Evolutionary conservation across 225 moss, liverwort and hornwort genomes (phyloP), one percentile per base, ranked within the genome.

Genomic region (Lunularia cruciata): DNA sequence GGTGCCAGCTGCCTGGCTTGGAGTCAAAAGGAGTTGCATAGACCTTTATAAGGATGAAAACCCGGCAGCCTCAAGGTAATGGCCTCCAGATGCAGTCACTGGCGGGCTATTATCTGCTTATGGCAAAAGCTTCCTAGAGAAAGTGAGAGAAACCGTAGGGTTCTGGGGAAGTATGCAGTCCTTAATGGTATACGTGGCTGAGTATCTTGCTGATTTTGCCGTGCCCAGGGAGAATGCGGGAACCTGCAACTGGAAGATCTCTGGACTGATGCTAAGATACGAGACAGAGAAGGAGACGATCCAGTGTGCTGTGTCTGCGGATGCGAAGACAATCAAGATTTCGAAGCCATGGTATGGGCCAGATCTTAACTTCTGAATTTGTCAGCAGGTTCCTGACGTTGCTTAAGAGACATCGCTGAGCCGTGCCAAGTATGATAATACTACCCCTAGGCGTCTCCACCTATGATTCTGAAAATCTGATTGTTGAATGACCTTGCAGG

Each of bases 91-190:
- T 87, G 82, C 88, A 85, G 78, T 90, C 82, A 88, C 95, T 92
- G 95, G 95, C 88, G 87, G 95, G 92, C 95, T 92, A 92, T 95
- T 95, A 95, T 95, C 95, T 83, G 84, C 81, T 83, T 85, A 78
- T 84, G 88, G 86, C 83, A 84, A 84, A 77, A 80, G 74, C 78
- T 79, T 82, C 77, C 31, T 85, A 85, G 85, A 75, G 75, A 69
- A 72, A 72, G 45, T 79, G 81, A 84, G 85, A 68, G 77, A 67
- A 60, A 66, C 37, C 31, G 72, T 71, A 67, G 77, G 74, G 59
- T 52, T 77, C 40, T 53, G 68, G 47, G 56, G 72, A 25, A 72
- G 73, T 55, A 20, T 35, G 66, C 73, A 31, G 53, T 67, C 69
- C 60, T 74, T 49, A 72, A 52, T 75, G 39, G 65, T 74, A 47